A percentile compares a stretch with the other conserved stretches of the same genome.
Evolutionary conservation across 108 stramenopile species (phyloP).

Genomic region (Cyclotella distinguenda): DNA sequence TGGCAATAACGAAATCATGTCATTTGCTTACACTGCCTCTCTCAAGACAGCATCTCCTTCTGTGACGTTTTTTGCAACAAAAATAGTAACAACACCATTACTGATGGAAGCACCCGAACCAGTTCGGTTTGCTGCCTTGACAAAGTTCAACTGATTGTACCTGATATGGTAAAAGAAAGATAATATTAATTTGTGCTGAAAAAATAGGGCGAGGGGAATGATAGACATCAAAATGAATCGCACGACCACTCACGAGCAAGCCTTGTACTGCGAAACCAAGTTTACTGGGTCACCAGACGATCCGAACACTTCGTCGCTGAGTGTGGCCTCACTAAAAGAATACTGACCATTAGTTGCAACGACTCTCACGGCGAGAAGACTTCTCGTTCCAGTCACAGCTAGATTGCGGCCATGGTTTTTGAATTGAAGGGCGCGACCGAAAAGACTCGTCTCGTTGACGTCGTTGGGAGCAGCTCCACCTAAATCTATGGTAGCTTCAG

Average conservation of each 20-base stretch:
- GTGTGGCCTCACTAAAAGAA: neutral
- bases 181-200: no score
- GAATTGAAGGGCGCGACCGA: neutral
- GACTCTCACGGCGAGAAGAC: conserved; percentile 8
- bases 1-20: neutral
- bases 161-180: no score
- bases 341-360: conserved; percentile 3
- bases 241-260: conserved; percentile 10
- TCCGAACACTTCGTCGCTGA: conserved; percentile 31
- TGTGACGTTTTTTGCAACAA: neutral
- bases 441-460: neutral
- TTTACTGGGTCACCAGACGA: conserved; percentile 20
- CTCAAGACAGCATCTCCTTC: conserved; percentile 11
- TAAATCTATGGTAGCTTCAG: conserved; percentile 3
- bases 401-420: neutral
- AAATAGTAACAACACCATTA: conserved; percentile 10
- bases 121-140: conserved; percentile 1
- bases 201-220: no score
- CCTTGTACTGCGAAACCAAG: conserved; percentile 22
- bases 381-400: conserved; percentile 2
- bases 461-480: conserved; percentile 3
- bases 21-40: conserved; percentile 5
- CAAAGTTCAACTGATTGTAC: conserved; percentile 13
- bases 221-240: no score
- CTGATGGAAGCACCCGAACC: neutral